Evolutionary conservation across 108 stramenopile genomes (phyloP), one percentile per base, ranked within the genome.

Genomic region (Nitzschia palea): DNA sequence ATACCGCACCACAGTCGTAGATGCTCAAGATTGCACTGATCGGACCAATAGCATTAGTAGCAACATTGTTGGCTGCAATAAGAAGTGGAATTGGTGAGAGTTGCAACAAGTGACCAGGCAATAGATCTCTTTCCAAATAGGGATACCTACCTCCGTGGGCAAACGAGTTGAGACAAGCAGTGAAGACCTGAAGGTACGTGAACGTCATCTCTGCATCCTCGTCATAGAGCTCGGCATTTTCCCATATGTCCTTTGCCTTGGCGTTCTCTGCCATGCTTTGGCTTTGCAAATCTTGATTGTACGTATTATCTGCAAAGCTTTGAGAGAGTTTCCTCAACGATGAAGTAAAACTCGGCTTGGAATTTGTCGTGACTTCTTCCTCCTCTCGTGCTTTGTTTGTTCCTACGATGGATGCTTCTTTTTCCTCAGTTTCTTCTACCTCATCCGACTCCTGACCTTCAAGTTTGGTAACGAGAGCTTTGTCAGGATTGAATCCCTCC

Each of bases 131-230:
- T n/a, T n/a, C n/a, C n/a, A n/a, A n/a, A n/a, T n/a, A n/a, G n/a
- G n/a, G n/a, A n/a, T n/a, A n/a, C n/a, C n/a, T 90, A 22, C 85
- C 86, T 1, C 90, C 90, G 73, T 91, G 90, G 0, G 84, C 80
- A 68, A 89, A 89, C 10, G 85, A 79, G 37, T 71, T 67, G 20
- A 87, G 37, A 52, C 73, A 78, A 2, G 87, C 90, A 33, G 86
- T 91, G 73, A 91, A 83, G 14, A 90, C 80, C 64, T 88, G 89
- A 27, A 90, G 34, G 67, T 75, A 88, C 29, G 54, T 70, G 80
- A 86, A 89, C 44, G 79, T 48, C 27, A 64, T 33, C 63, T 89
- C 88, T 3, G 85, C 68, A 15, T 67, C 34, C 4, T 37, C 33
- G 59, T 87, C 86, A 55, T 74, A 87, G 44, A 67, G 34, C 53